Base-by-base conservation (phyloP, 2,329 filamentous ascomycete species). In the Pseudocercospora eumusae region DNA sequence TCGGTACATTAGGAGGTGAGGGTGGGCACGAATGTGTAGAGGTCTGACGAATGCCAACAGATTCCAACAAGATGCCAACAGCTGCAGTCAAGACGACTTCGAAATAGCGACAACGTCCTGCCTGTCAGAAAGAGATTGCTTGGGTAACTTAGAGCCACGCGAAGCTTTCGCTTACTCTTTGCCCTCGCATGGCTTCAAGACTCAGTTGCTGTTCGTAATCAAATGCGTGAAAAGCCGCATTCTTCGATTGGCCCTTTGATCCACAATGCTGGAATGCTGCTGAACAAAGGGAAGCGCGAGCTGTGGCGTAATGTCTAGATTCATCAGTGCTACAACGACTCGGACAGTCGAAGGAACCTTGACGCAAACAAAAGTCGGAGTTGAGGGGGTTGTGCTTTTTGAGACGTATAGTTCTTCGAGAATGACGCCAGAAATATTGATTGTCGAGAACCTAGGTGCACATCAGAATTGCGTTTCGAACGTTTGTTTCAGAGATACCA, bases 251-350 rank as follows among this genome's bases (percentile, higher is more conserved):
- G 58, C 31, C 40, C 56, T 57, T 60, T 57, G 53, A 60, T 56
- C 65, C 63, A 54, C 56, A 58, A 40, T 57, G 65, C 54, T 68
- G 68, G 68, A 70, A 70, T 70, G 67, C 58, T 40, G 66, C 64
- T 68, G 63, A 56, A 44, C 40, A 42, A 58, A 62, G 36, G 55
- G 25, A 56, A 49, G 31, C 27, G 15, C 9, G 40, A 56, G 28
- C 13, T 21, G 44, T 27, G 44, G 45, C 47, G 33, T 10, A 15
- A 8, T 25, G 6, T 57, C 27, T 13, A 53, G 28, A 55, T 45
- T 59, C 44, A 33, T 59, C 44, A 33, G 33, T 59, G 50, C 47
- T 33, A 47, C 47, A n/a, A 45, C 57, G 23, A 31, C 27, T 18
- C 25, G 13, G 9, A 4, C 6, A 56, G 28, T 10, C 20, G 33